Evolutionary conservation across 345 rosid species (phyloP).

Genomic region (Dipteronia dyeriana): DNA sequence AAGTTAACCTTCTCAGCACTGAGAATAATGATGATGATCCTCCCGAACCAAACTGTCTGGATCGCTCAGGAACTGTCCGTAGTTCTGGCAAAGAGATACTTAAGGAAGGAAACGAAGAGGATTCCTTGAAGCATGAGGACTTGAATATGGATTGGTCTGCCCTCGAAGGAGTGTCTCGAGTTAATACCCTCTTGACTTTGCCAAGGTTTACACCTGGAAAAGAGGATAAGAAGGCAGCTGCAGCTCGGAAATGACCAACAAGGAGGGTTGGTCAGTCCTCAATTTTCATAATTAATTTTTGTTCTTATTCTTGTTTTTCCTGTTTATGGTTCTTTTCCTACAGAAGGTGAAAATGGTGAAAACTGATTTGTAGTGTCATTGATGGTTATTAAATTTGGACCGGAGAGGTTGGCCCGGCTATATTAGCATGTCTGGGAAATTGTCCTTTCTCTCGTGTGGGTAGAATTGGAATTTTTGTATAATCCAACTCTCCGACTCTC

Average conservation of each 20-base stretch:
- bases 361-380: constrained; percentile 25
- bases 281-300: constrained; percentile 12
- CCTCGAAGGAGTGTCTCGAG: constrained; percentile 94
- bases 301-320: constrained; percentile 18
- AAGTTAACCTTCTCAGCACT: constrained; percentile 21
- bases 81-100: constrained; percentile 38
- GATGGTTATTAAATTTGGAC: constrained; percentile 32
- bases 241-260: constrained; percentile 25
- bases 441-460: constrained; percentile 47
- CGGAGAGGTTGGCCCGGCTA: constrained; percentile 60
- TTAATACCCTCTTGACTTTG: constrained; percentile 72
- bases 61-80: constrained; percentile 42
- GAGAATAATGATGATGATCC: constrained; percentile 33
- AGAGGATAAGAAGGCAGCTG: constrained; percentile 41
- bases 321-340: constrained; percentile 26
- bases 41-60: constrained; percentile 31
- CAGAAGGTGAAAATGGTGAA: constrained; percentile 19
- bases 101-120: constrained; percentile 44
- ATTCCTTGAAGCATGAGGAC: constrained; percentile 41
- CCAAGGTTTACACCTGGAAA: constrained; percentile 78
- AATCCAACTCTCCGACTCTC: constrained; percentile 42
- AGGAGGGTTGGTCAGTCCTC: constrained; percentile 18
- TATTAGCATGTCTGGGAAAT: constrained; percentile 66
- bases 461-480: constrained; percentile 48
- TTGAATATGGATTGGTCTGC: constrained; percentile 73